A percentile compares a stretch with the other conserved stretches of the same genome.
These are phyloP conservation scores for Thelonectria blattea DNA, from an alignment of 2,329 filamentous ascomycete genomes.

Conservation along the genomic window DNA sequence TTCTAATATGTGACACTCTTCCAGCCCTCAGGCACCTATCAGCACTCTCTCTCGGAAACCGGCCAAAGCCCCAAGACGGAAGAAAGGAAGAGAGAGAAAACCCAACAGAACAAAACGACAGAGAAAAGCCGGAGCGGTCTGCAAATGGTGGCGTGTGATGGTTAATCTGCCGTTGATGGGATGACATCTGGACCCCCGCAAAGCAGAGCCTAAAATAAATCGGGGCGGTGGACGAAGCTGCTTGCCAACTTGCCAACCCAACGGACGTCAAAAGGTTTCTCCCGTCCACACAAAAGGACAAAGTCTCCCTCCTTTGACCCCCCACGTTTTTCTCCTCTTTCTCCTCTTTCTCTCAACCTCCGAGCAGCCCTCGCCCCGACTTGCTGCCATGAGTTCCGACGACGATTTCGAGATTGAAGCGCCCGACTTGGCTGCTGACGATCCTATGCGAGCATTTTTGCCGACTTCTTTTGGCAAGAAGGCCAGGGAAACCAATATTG, in stretches of 20 bases:
- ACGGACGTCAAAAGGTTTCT: conserved; percentile 31
- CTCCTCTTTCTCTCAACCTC: conserved; percentile 22
- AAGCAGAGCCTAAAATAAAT: conserved; percentile 35
- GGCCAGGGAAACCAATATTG: conserved; percentile 73
- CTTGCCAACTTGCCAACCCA: conserved; percentile 8
- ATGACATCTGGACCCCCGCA: conserved; percentile 27
- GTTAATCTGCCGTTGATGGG: conserved; percentile 24
- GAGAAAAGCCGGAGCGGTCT: conserved; percentile 3
- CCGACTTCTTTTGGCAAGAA: conserved; percentile 88
- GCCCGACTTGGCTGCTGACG: conserved; percentile 63
- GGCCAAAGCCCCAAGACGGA: background rate
- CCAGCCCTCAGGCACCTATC: background rate
- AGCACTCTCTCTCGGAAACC: background rate
- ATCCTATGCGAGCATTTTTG: conserved; percentile 77
- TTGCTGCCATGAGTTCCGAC: conserved; percentile 60
- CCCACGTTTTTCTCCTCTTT: conserved; percentile 21
- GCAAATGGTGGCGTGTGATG: conserved; percentile 12
- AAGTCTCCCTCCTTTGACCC: conserved; percentile 22
- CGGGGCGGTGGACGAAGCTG: conserved; percentile 35
- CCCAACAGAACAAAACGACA: background rate
- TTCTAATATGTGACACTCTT: conserved; percentile 2
- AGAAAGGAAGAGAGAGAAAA: background rate
- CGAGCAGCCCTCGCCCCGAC: conserved; percentile 19
- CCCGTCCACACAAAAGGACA: conserved; percentile 28
- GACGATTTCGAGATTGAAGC: conserved; percentile 64